Base-by-base conservation (phyloP, 2,329 filamentous ascomycete genomes). In the Zymoseptoria crescenta region DNA sequence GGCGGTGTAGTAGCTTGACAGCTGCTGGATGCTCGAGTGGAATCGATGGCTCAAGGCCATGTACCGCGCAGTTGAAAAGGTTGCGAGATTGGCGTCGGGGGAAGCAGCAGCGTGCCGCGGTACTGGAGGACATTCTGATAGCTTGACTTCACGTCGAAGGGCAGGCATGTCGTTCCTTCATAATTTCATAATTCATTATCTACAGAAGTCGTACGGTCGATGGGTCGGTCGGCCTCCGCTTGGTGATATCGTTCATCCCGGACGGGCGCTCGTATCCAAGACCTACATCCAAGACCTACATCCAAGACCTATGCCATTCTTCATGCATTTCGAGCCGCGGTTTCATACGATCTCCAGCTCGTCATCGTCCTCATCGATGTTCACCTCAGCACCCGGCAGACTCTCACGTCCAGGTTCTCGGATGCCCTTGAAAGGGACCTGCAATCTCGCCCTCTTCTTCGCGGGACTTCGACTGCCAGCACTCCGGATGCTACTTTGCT, bases 361-460 rank as follows among this genome's bases (percentile, higher is more conserved):
- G 65, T 75, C 74, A 66, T 79, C 77, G 63, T 72, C 70, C 51
- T 79, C 76, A 53, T 77, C 72, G 24, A 60, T 3, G 69, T 70
- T 6, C 70, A 71, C 65, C 73, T 69, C 28, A 50, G 65, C 68
- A 30, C 75, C 59, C 3, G 63, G 63, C 70, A 56, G 75, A 62
- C 76, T 79, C 53, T 80, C 79, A 50, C 79, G 64, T 3, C 79
- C 79, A 1, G 79, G 79, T 66, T 78, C 75, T 29, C 78, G 70
- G 49, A 80, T 77, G 4, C 79, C 79, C 63, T 79, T 80, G 48
- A 75, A 74, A 7, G 72, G 74, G n/a, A 80, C 66, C 52, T 77
- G 67, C 13, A 80, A 74, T 20, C 78, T 68, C n/a, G 78, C 78
- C 61, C 72, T 76, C 68, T 80, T 80, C 73, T 79, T 79, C 48